These are phyloP conservation scores for Ostreobium quekettii DNA, from an alignment of 139 green algal genomes.

Conservation along the genomic window DNA sequence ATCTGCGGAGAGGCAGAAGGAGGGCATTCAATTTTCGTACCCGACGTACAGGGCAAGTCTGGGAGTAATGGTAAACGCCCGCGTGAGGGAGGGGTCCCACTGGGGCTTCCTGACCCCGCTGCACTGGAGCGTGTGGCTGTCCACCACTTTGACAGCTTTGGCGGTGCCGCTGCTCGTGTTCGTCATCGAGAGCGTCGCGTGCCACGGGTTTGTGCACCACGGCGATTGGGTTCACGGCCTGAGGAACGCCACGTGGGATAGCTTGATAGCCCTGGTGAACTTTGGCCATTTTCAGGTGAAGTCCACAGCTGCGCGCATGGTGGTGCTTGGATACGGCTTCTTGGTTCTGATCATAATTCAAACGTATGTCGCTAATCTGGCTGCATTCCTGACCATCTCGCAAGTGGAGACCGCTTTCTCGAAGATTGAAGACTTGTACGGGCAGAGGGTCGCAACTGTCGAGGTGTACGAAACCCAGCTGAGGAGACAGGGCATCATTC, in stretches of 20 bases:
- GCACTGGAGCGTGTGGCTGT: background rate
- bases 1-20: background rate
- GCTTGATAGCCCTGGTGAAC: slow-evolving; percentile 3
- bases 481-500: slow-evolving; percentile 5
- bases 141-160: background rate
- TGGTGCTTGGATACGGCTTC: slow-evolving; percentile 16
- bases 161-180: slow-evolving; percentile 16
- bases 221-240: background rate
- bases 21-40: slow-evolving; percentile 12
- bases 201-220: slow-evolving; percentile 1
- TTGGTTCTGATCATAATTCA: slow-evolving; percentile 17
- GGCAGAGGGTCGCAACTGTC: slow-evolving; percentile 9
- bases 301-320: slow-evolving; percentile 6
- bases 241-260: slow-evolving; percentile 16
- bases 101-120: slow-evolving; percentile 15
- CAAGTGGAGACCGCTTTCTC: slow-evolving; percentile 9
- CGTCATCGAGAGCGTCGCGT: slow-evolving; percentile 17
- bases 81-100: background rate
- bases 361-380: slow-evolving; percentile 20
- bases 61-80: slow-evolving; percentile 10
- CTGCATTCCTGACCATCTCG: slow-evolving; percentile 19
- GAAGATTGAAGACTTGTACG: slow-evolving; percentile 8
- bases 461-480: background rate
- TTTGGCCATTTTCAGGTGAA: slow-evolving; percentile 9
- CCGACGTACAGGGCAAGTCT: slow-evolving; percentile 10